These are phyloP conservation scores for Vitis amurensis DNA, from an alignment of 164 flowering plant species.

Conservation along the genomic window DNA sequence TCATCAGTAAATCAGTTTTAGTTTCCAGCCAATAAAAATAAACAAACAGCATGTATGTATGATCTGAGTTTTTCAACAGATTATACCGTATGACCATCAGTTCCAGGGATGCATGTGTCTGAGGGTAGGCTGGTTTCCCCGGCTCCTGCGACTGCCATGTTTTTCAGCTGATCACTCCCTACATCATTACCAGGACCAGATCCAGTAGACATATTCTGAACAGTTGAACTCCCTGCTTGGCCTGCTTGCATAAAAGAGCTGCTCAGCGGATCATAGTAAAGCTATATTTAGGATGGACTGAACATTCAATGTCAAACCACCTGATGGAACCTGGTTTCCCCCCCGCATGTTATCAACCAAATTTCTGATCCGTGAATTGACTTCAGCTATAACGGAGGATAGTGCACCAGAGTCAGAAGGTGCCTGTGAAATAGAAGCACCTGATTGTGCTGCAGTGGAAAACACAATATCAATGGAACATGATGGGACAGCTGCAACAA, in stretches of 20 bases:
- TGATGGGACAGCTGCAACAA: conserved; percentile 38
- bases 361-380: conserved; percentile 45
- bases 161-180: conserved; percentile 16
- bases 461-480: conserved; percentile 25
- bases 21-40: neutral
- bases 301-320: conserved; percentile 23
- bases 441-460: conserved; percentile 33
- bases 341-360: conserved; percentile 34
- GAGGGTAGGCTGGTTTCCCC: conserved; percentile 11
- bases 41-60: neutral
- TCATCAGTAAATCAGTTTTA: neutral
- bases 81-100: conserved; percentile 25
- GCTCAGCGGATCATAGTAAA: neutral
- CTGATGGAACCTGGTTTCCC: conserved; percentile 40
- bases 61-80: neutral
- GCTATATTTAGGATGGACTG: neutral
- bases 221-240: conserved; percentile 26
- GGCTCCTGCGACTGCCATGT: conserved; percentile 11
- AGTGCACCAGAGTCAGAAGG: conserved; percentile 30
- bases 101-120: conserved; percentile 13
- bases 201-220: conserved; percentile 26
- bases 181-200: conserved; percentile 16
- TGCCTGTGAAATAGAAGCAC: conserved; percentile 35
- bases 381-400: conserved; percentile 35
- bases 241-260: conserved; percentile 24